Evolutionary conservation across 257 asterid genomes (phyloP), one percentile per base, ranked within the genome.

Genomic region (Craterostigma plantagineum): DNA sequence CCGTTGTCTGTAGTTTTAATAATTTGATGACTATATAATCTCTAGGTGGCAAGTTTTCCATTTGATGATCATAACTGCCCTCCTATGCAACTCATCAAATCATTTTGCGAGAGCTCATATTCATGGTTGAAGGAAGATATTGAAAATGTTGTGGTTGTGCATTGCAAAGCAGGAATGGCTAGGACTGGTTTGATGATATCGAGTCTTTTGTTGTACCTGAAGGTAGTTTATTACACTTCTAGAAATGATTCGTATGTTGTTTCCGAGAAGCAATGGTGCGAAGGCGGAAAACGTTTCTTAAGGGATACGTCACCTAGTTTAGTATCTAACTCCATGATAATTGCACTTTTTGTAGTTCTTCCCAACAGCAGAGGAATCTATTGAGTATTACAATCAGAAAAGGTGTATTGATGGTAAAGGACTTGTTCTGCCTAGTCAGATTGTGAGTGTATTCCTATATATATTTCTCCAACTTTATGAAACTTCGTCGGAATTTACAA

Each of bases 91-190:
- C 96, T 90, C 57, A 71, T 90, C 46, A 73, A 64, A 61, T 80
- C 75, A 11, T 90, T 90, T 71, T 90, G 99, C 70, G 95, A 77
- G 57, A 90, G 99, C 64, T 96, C 99, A 11, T 90, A 90, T 69
- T 90, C 94, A 37, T 90, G 96, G 99, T 66, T 90, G 73, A 90
- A 90, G 76, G 84, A 83, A 62, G 99, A 90, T 64, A 90, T 90
- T 59, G 96, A 90, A 61, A 83, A 90, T 67, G 94, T 83, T 11
- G 96, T 90, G 52, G 99, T 90, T 17, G 99, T 90, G 58, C 99
- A 90, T 62, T 90, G 99, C 66, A 90, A 90, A 68, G 99, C 94
- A 43, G 99, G 99, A 61, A 90, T 90, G 99, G 99, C 94, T 43
- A 77, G 99, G 72, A 83, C 96, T 17, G 99, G 99, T 33, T 75